These are phyloP conservation scores for Ascomycota sp. DNA, from an alignment of 2,329 filamentous ascomycete species.

Conservation along the genomic window DNA sequence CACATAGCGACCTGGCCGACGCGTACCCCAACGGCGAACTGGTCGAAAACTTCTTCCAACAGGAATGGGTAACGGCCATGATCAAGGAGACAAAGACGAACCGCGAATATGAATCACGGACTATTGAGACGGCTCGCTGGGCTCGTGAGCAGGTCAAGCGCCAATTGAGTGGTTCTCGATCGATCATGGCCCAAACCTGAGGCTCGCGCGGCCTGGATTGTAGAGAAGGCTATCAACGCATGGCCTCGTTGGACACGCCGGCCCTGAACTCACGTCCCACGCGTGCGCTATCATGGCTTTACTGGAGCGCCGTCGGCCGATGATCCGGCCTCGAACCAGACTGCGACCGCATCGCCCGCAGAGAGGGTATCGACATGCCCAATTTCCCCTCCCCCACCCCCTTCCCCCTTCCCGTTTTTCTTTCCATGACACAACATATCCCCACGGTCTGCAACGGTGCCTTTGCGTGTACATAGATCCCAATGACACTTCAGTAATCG, in stretches of 20 bases:
- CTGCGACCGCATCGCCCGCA: neutral
- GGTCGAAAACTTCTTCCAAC: constrained; percentile 67
- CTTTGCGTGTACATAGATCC: constrained; percentile 18
- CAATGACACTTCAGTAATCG: constrained; percentile 16
- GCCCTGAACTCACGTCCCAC: neutral
- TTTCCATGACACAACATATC: constrained; percentile 10
- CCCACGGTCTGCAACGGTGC: constrained; percentile 15
- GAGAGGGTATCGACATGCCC: neutral
- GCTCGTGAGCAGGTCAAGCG: constrained; percentile 93
- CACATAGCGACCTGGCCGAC: constrained; percentile 64
- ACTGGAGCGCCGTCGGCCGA: too few species aligned
- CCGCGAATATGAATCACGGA: constrained; percentile 64
- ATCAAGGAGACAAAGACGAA: constrained; percentile 83
- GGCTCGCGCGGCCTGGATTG: neutral
- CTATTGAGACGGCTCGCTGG: constrained; percentile 88
- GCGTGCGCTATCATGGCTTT: neutral
- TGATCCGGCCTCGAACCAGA: neutral
- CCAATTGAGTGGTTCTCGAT: constrained; percentile 38
- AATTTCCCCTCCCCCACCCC: neutral
- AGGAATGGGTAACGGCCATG: constrained; percentile 73
- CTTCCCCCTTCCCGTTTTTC: constrained; percentile 4
- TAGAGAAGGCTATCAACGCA: neutral
- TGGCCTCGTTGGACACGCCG: too few species aligned
- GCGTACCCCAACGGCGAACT: constrained; percentile 83
- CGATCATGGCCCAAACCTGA: constrained; percentile 29